Conservation (phyloP, 495 filamentous ascomycete genomes). For the Jackrogersella minutella region DNA sequence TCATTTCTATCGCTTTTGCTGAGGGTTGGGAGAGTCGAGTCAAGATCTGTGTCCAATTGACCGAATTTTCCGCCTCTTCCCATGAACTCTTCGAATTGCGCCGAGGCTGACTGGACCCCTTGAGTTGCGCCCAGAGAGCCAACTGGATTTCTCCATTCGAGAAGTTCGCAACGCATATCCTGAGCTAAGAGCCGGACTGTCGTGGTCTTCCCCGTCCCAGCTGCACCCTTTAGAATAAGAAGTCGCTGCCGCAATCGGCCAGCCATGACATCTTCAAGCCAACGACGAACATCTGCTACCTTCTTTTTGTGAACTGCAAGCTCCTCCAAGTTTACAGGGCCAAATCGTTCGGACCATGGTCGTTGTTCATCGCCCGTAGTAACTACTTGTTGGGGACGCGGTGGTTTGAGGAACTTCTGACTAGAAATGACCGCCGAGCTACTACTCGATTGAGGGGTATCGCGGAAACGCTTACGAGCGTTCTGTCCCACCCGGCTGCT, state of each 20-base stretch:
- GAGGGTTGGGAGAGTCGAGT: constrained; percentile 37
- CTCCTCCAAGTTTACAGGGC: constrained; percentile 75
- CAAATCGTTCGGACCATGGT: constrained; percentile 90
- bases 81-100: constrained; percentile 92
- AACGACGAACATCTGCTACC: constrained; percentile 81
- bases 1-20: constrained; percentile 17
- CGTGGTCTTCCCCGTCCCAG: constrained; percentile 91
- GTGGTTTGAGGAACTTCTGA: constrained; percentile 52
- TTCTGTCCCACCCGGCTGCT: constrained; percentile 55
- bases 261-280: constrained; percentile 77
- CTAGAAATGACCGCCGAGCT: constrained; percentile 26
- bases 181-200: constrained; percentile 79
- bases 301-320: constrained; percentile 94
- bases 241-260: constrained; percentile 72
- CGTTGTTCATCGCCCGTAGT: constrained; percentile 52
- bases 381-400: constrained; percentile 24
- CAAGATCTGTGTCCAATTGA: constrained; percentile 69
- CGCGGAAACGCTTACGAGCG: constrained; percentile 56
- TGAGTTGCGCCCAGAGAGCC: constrained; percentile 64
- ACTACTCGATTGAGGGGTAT: constrained; percentile 25
- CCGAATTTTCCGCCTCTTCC: constrained; percentile 78
- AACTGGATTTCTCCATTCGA: constrained; percentile 91
- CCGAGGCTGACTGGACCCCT: constrained; percentile 68
- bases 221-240: constrained; percentile 87
- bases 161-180: constrained; percentile 72